Percentiles rank a stretch among this genome's conserved stretches.
Evolutionary conservation across 2,329 filamentous ascomycete genomes (phyloP).

Genomic region (Gyromitra esculenta): DNA sequence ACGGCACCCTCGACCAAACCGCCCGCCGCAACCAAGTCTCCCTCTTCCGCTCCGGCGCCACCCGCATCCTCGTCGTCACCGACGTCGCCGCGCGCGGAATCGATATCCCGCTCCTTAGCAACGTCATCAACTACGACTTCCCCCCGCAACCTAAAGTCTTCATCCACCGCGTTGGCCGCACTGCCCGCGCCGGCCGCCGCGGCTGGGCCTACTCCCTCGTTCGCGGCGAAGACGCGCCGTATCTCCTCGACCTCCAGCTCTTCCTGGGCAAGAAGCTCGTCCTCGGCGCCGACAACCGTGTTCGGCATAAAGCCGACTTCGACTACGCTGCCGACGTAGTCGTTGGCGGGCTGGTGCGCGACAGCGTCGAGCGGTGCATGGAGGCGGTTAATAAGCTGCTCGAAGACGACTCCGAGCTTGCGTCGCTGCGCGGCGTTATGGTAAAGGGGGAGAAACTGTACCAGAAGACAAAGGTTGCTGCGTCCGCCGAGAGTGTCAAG

Average conservation of each 20-base stretch:
- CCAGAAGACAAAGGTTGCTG: conserved; percentile 85
- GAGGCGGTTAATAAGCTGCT: conserved; percentile 87
- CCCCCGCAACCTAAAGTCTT: conserved; percentile 96
- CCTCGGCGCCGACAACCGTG: conserved; percentile 72
- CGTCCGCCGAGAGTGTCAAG: conserved; percentile 89
- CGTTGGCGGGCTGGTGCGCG: conserved; percentile 77
- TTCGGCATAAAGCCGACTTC: conserved; percentile 64
- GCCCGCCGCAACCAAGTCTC: conserved; percentile 92
- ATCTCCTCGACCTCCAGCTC: conserved; percentile 90
- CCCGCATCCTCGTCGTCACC: conserved; percentile 92
- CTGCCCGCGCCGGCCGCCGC: conserved; percentile 87
- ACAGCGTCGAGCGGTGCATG: conserved; percentile 76
- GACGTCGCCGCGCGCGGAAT: conserved; percentile 97
- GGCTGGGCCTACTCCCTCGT: conserved; percentile 97
- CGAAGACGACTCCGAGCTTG: conserved; percentile 77
- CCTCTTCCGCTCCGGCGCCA: conserved; percentile 82
- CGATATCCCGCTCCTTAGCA: conserved; percentile 93
- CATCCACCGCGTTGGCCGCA: conserved; percentile 94
- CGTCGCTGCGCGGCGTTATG: conserved; percentile 75
- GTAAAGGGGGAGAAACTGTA: conserved; percentile 93
- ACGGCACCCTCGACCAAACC: conserved; percentile 92
- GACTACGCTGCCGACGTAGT: conserved; percentile 84
- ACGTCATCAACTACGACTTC: conserved; percentile 99
- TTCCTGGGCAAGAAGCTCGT: conserved; percentile 88
- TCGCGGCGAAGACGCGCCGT: conserved; percentile 85